A percentile compares a stretch with the other conserved stretches of the same genome.
phyloP scores from a whole-genome alignment of 345 rosid species.

The Linum lewisii region DNA sequence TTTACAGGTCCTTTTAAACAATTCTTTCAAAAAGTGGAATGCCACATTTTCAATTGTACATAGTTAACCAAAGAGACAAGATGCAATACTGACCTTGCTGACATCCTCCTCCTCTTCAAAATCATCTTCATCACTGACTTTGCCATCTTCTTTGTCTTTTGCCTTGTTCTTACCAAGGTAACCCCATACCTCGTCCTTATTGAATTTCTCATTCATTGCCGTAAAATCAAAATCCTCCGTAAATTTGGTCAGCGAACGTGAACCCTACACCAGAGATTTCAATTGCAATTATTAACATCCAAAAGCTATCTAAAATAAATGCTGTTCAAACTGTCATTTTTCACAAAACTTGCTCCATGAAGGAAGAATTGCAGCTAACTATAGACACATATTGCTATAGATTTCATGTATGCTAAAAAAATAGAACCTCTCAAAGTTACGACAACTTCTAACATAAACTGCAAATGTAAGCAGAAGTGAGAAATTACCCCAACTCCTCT shows the following conservation, averaged over 20 bases:
- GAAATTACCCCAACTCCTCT: constrained; percentile 17
- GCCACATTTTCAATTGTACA: neutral
- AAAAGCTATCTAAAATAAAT: neutral
- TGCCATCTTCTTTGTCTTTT: constrained; percentile 25
- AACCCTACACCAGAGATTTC: constrained; percentile 21
- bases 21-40: neutral
- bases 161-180: constrained; percentile 64
- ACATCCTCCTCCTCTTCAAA: constrained; percentile 33
- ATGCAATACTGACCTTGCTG: constrained; percentile 29
- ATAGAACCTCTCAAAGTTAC: neutral
- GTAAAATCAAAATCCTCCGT: constrained; percentile 85
- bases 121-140: constrained; percentile 46
- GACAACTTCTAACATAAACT: neutral
- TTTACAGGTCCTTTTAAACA: no score
- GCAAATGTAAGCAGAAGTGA: neutral
- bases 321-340: no score
- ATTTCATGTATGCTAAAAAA: no score
- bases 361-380: neutral
- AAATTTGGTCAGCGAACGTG: constrained; percentile 51
- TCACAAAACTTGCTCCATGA: neutral
- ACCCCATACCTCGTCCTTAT: constrained; percentile 96
- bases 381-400: no score
- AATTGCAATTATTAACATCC: neutral
- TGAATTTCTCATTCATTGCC: constrained; percentile 94
- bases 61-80: neutral